Base-by-base conservation (phyloP, 306 rosid species). In the Cucurbita moschata region DNA sequence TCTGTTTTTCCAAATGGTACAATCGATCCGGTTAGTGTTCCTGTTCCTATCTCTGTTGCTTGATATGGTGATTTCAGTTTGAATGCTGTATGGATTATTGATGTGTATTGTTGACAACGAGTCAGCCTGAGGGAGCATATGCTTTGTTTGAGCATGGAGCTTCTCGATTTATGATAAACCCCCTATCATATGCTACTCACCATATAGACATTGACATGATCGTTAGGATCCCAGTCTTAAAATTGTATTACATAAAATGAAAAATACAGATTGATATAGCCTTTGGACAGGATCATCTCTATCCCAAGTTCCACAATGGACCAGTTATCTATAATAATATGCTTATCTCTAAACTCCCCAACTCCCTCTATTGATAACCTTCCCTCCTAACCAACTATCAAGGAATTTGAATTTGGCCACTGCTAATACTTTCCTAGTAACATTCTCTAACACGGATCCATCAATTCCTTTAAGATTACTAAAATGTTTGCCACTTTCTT, bases 21-120 rank as follows among this genome's bases (percentile, higher is more conserved):
- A 78, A 84, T 89, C 69, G 97, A 95, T 81, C 84, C 47, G 92
- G 96, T 91, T 64, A 88, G 96, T 89, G 30, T 77, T 76, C 40
- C 74, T 56, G 40, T 57, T 53, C 16, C 63, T 39, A 21, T 56
- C 19, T 71, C 71, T 10, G 8, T 42, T 53, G 42, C 40, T 68
- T 47, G 57, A 9, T 21, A 30, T 55, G 42, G 23, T 49, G 4
- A n/a, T 66, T 66, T 53, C 19, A 62, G 13, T 35, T 52, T 73
- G 23, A 44, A 43, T 40, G 44, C 26, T 71, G 61, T 71, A 7
- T 68, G 73, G 23, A 68, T 46, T 26, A 67, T 13, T 47, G 14
- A 23, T 44, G 56, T 43, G 73, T 71, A 15, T 52, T 71, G 43
- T 52, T 35, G 49, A 70, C 44, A 16, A 49, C 13, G 23, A 50